Evolutionary conservation across 306 rosid genomes (phyloP), one percentile per base, ranked within the genome.

Genomic region (Dalbergia oliveri): DNA sequence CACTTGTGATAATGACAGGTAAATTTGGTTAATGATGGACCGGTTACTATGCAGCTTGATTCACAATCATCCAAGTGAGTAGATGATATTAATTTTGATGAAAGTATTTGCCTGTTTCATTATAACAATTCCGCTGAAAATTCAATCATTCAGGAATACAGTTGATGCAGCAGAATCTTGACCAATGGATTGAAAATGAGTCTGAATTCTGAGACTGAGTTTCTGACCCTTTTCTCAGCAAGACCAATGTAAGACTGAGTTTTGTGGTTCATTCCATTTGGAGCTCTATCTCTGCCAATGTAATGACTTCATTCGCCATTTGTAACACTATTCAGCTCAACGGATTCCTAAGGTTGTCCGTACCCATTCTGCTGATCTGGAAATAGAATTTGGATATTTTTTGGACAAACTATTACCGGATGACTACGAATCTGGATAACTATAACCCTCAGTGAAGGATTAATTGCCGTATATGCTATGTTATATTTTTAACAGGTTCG

Each of bases 1-100:
- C 50, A 18, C 53, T 68, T 78, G 34, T 63, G 60, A 21, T 66
- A 79, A 15, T 44, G 83, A 80, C 71, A 94, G 98, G 95, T 94
- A 76, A 92, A 64, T 89, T 85, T 94, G 88, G 91, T 92, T 35
- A 94, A 94, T 60, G 97, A 92, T 76, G 99, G 99, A 77, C 99
- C 99, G 33, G 99, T 94, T 63, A 93, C 99, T 26, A 91, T 92
- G 94, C 99, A 91, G 85, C 90, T 94, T 3, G 97, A 94, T 84
- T 94, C 97, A 15, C 88, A 88, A 57, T 81, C 90, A 23, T 85
- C 94, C 68, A 92, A 92, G 97, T 88, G 83, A 92, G 92, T 84
- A 31, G 68, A 76, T 73, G 31, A 69, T 5, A 41, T 71, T 54
- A 35, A 15, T 74, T 72, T 63, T 31, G 60, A 82, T 26, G 35